Evolutionary conservation across 164 flowering plant genomes (phyloP).

Genomic region (Liquidambar formosana): DNA sequence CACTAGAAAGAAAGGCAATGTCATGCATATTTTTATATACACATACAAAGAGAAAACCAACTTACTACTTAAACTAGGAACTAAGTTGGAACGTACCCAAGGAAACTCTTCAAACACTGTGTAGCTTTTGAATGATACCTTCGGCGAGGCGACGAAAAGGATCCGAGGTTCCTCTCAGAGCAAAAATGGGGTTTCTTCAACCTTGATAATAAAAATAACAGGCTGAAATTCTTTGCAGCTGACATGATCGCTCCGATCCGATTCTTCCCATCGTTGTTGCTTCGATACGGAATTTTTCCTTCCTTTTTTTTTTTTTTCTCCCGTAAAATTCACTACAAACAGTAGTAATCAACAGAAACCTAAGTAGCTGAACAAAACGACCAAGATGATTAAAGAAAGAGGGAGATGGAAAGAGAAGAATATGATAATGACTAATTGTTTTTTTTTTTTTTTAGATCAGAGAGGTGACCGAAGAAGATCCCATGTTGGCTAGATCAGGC

Average conservation of each 20-base stretch:
- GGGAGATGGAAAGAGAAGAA: constrained; percentile 21
- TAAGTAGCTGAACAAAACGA: constrained; percentile 6
- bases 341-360: constrained; percentile 20
- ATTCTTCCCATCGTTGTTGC: constrained; percentile 30
- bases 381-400: constrained; percentile 9
- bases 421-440: constrained; percentile 3
- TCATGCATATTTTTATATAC: constrained; percentile 33
- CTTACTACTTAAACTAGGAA: constrained; percentile 24
- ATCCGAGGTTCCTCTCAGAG: constrained; percentile 96
- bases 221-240: constrained; percentile 48
- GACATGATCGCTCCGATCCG: constrained; percentile 89
- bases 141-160: constrained; percentile 44
- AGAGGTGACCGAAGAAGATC: constrained; percentile 58
- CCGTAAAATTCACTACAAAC: constrained; percentile 21
- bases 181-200: constrained; percentile 35
- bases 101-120: constrained; percentile 14
- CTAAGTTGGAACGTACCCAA: constrained; percentile 14
- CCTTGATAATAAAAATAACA: constrained; percentile 34
- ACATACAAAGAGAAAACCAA: constrained; percentile 13
- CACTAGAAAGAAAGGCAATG: constrained; percentile 19
- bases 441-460: constrained; percentile 33
- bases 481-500: constrained; percentile 52
- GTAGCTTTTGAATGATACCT: neutral
- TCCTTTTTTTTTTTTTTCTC: constrained; percentile 6
- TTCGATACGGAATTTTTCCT: neutral